Evolutionary conservation across 2,329 filamentous ascomycete species (phyloP), one percentile per base, ranked within the genome.

Genomic region (Sporothrix globosa): DNA sequence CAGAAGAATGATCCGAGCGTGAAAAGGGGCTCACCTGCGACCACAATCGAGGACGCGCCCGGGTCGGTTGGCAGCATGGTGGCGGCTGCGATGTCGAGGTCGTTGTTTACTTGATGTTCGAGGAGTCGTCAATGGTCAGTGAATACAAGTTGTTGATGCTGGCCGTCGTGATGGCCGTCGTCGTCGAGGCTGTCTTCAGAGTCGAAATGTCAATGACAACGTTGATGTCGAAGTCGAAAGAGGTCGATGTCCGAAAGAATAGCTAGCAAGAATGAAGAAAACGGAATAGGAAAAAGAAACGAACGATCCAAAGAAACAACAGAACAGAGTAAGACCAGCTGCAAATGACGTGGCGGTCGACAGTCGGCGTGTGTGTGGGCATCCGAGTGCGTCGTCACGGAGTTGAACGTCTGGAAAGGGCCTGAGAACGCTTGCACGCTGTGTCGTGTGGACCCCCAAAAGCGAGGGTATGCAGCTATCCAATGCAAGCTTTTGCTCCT

Each of bases 31-130:
- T 50, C 80, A 88, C 86, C 84, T 76, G 86, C 83, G 76, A 88
- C 87, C 65, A 82, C 84, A 77, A 89, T 89, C 54, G 87, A 88
- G 58, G 86, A 87, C 46, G 83, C 83, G 73, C 82, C 81, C n/a
- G 82, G 80, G 72, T 84, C 82, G 73, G 74, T 71, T 21, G 75
- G 70, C 72, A 76, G 72, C 80, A 81, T 81, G 50, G 63, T 77
- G 76, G 24, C 54, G 52, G 69, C 70, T 60, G 56, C 67, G 50
- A 21, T 21, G 14, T 30, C 11, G 13, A 10, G 17, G 65, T 67
- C n/a, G 63, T 3, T 34, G 50, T 30, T 54, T 9, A 21, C 19
- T n/a, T 27, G 34, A 10, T 27, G 65, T 34, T n/a, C 19, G 39
- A 21, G 24, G 30, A n/a, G 41, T 30, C 60, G 53, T 27, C 21